phyloP scores from a whole-genome alignment of 2,329 filamentous ascomycete species.

The Zelopaecilomyces penicillatus region DNA sequence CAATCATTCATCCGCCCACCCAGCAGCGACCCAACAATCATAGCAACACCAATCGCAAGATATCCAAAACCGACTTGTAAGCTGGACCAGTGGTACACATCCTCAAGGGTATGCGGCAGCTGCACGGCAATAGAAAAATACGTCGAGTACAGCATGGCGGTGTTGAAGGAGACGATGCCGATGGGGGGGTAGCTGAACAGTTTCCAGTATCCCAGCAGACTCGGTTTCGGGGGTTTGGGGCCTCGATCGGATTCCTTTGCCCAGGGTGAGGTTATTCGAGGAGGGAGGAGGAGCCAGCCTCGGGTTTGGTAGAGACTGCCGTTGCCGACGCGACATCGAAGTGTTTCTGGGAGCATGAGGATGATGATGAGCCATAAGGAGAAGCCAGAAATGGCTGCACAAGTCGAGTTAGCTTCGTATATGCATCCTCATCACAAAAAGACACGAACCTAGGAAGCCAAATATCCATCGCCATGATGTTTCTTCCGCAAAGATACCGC shows the following conservation, averaged over 20 bases:
- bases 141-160: slow-evolving; percentile 23
- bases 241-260: slow-evolving; percentile 17
- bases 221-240: slow-evolving; percentile 21
- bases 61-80: slow-evolving; percentile 27
- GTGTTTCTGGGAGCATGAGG: slow-evolving; percentile 36
- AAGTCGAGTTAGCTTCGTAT: neutral
- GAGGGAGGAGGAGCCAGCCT: slow-evolving; percentile 14
- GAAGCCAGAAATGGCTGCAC: slow-evolving; percentile 20
- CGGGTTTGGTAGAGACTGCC: slow-evolving; percentile 20
- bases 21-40: slow-evolving; percentile 25
- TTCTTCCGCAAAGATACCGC: slow-evolving; percentile 27
- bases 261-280: slow-evolving; percentile 14
- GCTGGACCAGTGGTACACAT: slow-evolving; percentile 25
- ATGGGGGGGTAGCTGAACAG: slow-evolving; percentile 25
- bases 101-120: slow-evolving; percentile 20
- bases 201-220: slow-evolving; percentile 17
- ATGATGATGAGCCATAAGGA: slow-evolving; percentile 19
- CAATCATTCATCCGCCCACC: slow-evolving; percentile 31
- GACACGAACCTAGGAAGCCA: slow-evolving; percentile 24
- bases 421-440: no score
- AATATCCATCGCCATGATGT: slow-evolving; percentile 36
- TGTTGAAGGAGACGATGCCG: slow-evolving; percentile 24
- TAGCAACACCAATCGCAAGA: slow-evolving; percentile 18
- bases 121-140: slow-evolving; percentile 24
- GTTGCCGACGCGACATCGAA: slow-evolving; percentile 35